Percentiles rank a stretch among this genome's conserved stretches.
Evolutionary conservation across 345 rosid genomes (phyloP).

Genomic region (Carallia pectinifolia): DNA sequence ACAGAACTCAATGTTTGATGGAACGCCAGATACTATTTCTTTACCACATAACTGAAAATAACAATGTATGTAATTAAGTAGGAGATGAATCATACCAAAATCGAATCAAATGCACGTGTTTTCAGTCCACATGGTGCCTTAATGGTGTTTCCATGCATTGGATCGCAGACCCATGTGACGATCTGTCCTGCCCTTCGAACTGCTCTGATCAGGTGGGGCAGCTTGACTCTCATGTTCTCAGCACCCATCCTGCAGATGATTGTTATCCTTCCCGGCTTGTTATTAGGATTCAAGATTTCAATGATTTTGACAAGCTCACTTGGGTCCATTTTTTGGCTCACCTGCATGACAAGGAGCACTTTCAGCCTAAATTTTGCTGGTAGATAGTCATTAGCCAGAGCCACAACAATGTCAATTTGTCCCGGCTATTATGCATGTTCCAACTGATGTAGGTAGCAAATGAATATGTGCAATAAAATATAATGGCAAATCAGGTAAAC

Average conservation of each 20-base stretch:
- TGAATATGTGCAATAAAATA: neutral
- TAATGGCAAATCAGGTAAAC: too few relatives aligned
- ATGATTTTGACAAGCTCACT: conserved; percentile 27
- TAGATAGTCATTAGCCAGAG: neutral
- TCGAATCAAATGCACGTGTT: conserved; percentile 31
- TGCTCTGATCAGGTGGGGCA: conserved; percentile 28
- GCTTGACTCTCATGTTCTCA: conserved; percentile 34
- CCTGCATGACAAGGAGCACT: conserved; percentile 19
- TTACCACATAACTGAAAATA: neutral
- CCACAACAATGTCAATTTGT: neutral
- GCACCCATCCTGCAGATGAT: conserved; percentile 34
- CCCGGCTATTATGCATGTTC: neutral
- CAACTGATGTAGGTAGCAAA: neutral
- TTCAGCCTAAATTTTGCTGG: conserved; percentile 2
- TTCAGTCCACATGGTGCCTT: conserved; percentile 30
- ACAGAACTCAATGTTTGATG: too few relatives aligned
- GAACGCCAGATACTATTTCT: too few relatives aligned
- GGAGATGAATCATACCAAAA: conserved; percentile 9
- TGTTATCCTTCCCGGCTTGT: conserved; percentile 31
- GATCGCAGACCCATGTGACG: conserved; percentile 35
- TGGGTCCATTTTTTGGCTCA: conserved; percentile 33
- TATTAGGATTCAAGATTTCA: conserved; percentile 26
- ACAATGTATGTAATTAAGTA: neutral
- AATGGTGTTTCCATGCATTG: conserved; percentile 36
- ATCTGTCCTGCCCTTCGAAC: conserved; percentile 22